Evolutionary conservation across 164 flowering plant genomes (phyloP).

Genomic region (Aristolochia fimbriata): DNA sequence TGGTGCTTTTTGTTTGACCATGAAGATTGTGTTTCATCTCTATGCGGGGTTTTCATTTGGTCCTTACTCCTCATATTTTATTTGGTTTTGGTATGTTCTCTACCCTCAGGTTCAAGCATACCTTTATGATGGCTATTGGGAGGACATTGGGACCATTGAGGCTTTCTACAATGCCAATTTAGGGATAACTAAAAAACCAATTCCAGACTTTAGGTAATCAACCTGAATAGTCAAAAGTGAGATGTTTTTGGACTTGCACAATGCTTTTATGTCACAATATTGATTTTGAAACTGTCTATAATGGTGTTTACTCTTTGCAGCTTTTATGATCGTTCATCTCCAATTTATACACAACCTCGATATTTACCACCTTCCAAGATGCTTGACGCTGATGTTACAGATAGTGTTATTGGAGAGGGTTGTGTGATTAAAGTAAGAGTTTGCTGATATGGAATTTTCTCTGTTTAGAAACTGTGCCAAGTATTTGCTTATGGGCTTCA

Average conservation of each 20-base stretch:
- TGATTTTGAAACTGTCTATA: not conserved
- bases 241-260: not conserved
- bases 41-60: no score
- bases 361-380: slow-evolving; percentile 81
- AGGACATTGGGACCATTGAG: slow-evolving; percentile 93
- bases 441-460: no score
- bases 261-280: no score
- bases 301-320: slow-evolving; percentile 24
- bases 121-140: slow-evolving; percentile 96
- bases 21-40: no score
- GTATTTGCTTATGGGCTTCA: not conserved
- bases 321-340: slow-evolving; percentile 93
- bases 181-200: slow-evolving; percentile 87
- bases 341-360: slow-evolving; percentile 92
- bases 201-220: slow-evolving; percentile 79
- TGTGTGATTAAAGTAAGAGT: slow-evolving; percentile 78
- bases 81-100: no score
- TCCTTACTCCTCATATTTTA: no score
- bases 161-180: slow-evolving; percentile 93
- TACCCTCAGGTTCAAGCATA: slow-evolving; percentile 76
- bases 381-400: slow-evolving; percentile 95
- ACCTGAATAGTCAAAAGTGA: not conserved
- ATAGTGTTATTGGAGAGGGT: slow-evolving; percentile 89
- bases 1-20: no score
- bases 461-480: not conserved